Base-by-base conservation (phyloP, 1,139 yeast species). In the Debaryomyces nepalensis region DNA sequence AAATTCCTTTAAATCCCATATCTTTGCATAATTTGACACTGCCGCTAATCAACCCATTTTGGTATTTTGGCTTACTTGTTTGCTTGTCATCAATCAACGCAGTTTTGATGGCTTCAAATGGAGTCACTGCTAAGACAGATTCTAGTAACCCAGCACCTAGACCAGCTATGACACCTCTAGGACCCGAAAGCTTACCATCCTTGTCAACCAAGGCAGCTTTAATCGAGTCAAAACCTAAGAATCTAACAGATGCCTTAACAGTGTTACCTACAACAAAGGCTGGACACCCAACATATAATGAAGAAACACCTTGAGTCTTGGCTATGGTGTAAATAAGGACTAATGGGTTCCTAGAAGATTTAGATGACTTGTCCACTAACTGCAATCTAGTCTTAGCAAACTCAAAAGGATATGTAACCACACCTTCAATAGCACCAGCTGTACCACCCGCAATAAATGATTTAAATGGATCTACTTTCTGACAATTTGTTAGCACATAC, bases 201-300 rank as follows among this genome's bases (percentile, higher is more conserved):
- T 82, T 82, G 61, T 93, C 98, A 22, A 84, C 81, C 47, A 93
- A 71, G 19, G 86, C 55, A 39, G 82, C 75, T 61, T 90, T 91
- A 63, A 93, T 87, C 20, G 84, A 77, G 61, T 93, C 99, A 58
- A 89, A 93, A 6, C 98, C 98, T 11, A 93, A 73, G 64, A 93
- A 93, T 51, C 99, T 76, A 3, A 91, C 93, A 14, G 95, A 88
- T 0, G 99, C 98, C 64, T 93, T 93, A 44, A 88, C 93, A 0
- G 98, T 91, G 62, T 93, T 93, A 22, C 99, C 99, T 21, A 91
- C 86, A 29, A 91, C 95, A 57, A 90, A 89, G 0, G 98, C 97
- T 1, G 97, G 96, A 71, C 98, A 91, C n/a, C 99, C 99, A 2
- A 91, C 91, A 59, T 93, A 93, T 35, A 91, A 67, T 0, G 97